phyloP scores from a whole-genome alignment of 176 grass and related monocot genomes.

The Carex kokanica region DNA sequence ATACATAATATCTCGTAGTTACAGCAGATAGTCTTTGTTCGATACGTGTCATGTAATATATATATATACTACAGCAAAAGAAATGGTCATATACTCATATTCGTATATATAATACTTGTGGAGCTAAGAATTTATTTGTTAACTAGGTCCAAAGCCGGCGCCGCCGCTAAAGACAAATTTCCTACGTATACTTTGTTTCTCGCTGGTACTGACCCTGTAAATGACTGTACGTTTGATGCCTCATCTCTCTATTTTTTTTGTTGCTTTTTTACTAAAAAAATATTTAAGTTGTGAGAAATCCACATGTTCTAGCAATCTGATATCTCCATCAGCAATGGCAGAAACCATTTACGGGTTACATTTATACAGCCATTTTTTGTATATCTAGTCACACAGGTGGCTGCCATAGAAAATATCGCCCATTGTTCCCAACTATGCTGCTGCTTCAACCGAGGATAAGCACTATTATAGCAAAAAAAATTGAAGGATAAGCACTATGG shows the following conservation, averaged over 20 bases:
- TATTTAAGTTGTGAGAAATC: background rate
- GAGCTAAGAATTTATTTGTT: background rate
- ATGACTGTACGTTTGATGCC: background rate
- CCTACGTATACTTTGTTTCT: background rate
- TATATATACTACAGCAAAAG: background rate
- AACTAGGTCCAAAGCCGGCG: conserved; percentile 12
- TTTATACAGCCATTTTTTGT: background rate
- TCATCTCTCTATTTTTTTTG: background rate
- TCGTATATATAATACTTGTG: background rate
- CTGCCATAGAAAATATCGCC: background rate
- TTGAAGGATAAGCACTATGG: conserved; percentile 23
- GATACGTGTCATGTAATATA: conserved; percentile 18
- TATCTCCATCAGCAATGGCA: background rate
- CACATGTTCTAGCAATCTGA: background rate
- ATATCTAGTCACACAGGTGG: background rate
- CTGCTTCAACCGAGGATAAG: conserved; percentile 5
- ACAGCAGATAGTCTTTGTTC: background rate
- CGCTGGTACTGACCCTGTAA: background rate
- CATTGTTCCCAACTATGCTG: background rate
- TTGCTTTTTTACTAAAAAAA: background rate
- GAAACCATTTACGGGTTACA: background rate
- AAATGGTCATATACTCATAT: background rate
- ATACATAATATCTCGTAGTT: too few species aligned
- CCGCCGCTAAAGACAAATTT: conserved; percentile 3
- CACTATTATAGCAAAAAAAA: background rate